Evolutionary conservation across 2,329 filamentous ascomycete species (phyloP), one percentile per base, ranked within the genome.

Genomic region (Calonectria ilicicola): DNA sequence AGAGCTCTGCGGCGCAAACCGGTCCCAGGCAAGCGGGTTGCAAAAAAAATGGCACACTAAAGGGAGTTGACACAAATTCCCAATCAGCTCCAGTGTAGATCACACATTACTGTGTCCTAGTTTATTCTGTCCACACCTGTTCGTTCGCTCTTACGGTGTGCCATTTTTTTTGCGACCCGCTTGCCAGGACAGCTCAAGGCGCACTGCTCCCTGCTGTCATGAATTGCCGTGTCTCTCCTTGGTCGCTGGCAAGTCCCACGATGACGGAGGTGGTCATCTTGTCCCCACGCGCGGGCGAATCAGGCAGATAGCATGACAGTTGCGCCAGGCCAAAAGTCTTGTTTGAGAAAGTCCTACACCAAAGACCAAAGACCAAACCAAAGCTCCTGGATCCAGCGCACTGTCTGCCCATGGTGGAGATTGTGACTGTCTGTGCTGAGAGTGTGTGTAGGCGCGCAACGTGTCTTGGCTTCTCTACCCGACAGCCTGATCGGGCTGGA

Each of bases 401-500:
- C 32, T 26, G 53, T 60, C 32, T 19, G 32, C 32, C 32, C 35
- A 19, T 15, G n/a, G 53, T 60, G 53, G 53, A 60, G 32, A 26
- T 38, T n/a, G 53, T 60, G 53, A 32, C 35, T 60, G 53, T 60
- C 53, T 19, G 53, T 60, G 53, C 53, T 60, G 53, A 58, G n/a
- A 23, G 38, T 58, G n/a, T n/a, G n/a, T n/a, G n/a, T n/a, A 5
- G 35, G 21, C 32, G 32, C n/a, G 32, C 53, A 60, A 40, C 53
- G 21, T 60, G 53, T 60, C 53, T 40, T 27, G 32, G 35, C 53
- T 35, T 40, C 35, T 60, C 38, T 4, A 21, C 51, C 29, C 53
- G 53, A 40, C 53, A 60, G 53, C 53, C 53, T 60, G 53, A 21
- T 15, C 19, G 14, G 32, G 35, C 53, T 60, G 15, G 14, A 14